These are phyloP conservation scores for Paramyrothecium roridum DNA, from an alignment of 2,329 filamentous ascomycete genomes.

Conservation along the genomic window DNA sequence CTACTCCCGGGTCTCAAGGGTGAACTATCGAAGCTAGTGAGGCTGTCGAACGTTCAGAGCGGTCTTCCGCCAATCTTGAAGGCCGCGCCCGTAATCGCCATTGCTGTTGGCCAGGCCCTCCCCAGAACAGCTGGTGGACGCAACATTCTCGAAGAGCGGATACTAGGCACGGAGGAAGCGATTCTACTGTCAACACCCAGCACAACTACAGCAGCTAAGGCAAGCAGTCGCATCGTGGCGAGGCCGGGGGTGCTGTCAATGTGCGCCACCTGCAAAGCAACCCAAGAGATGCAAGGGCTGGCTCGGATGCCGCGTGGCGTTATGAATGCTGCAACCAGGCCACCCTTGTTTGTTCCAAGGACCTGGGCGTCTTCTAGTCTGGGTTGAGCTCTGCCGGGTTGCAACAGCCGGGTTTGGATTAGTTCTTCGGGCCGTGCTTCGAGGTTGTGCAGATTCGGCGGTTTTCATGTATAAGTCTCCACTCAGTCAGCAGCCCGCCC, in stretches of 20 bases:
- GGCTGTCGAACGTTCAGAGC: not conserved
- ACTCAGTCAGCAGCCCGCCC: too few relatives aligned
- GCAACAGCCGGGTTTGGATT: too few relatives aligned
- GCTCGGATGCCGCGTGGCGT: too few relatives aligned
- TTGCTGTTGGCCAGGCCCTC: not conserved
- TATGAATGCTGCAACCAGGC: too few relatives aligned
- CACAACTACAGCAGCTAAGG: not conserved
- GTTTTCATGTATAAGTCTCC: too few relatives aligned
- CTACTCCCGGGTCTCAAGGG: not conserved
- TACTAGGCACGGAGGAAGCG: not conserved
- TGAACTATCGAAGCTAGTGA: not conserved
- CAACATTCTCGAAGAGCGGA: not conserved
- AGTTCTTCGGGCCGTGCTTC: too few relatives aligned
- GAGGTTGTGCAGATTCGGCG: too few relatives aligned
- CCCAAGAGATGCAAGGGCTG: too few relatives aligned
- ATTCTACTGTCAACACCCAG: not conserved
- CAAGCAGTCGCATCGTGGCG: not conserved
- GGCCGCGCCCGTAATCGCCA: not conserved
- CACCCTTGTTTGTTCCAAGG: too few relatives aligned
- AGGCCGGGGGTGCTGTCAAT: not conserved
- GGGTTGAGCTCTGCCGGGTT: too few relatives aligned
- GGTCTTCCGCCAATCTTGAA: not conserved
- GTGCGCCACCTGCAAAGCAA: not conserved
- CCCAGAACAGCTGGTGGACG: not conserved
- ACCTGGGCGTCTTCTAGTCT: too few relatives aligned